Evolutionary conservation across 108 stramenopile genomes (phyloP).

Genomic region (Nitzschia sp.): DNA sequence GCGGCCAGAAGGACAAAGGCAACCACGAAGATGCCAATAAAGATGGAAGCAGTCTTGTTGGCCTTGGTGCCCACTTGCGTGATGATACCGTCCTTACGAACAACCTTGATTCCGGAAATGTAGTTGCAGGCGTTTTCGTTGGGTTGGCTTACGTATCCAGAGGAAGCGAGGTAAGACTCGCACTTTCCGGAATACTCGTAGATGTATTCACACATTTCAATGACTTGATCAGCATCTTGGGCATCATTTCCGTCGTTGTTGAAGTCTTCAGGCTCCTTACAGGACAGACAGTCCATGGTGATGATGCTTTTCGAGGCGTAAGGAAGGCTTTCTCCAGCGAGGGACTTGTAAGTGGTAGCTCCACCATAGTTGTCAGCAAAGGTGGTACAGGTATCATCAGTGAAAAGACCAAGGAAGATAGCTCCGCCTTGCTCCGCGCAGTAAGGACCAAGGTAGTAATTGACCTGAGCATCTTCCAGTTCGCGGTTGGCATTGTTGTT

Average conservation of each 20-base stretch:
- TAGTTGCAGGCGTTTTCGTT: slow-evolving; percentile 83
- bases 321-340: slow-evolving; percentile 58
- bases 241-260: slow-evolving; percentile 53
- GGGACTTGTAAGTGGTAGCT: slow-evolving; percentile 35
- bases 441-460: slow-evolving; percentile 81
- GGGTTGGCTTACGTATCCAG: slow-evolving; percentile 31
- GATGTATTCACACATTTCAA: slow-evolving; percentile 65
- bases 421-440: slow-evolving; percentile 76
- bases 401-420: slow-evolving; percentile 78
- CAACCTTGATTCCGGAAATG: slow-evolving; percentile 82
- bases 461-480: slow-evolving; percentile 26
- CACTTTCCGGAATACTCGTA: slow-evolving; percentile 81
- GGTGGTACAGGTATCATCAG: slow-evolving; percentile 71
- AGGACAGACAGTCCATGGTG: slow-evolving; percentile 67
- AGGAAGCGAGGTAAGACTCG: slow-evolving; percentile 50
- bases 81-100: slow-evolving; percentile 67
- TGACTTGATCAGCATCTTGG: slow-evolving; percentile 49
- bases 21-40: slow-evolving; percentile 79
- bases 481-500: slow-evolving; percentile 29
- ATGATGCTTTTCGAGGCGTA: slow-evolving; percentile 62
- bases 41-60: slow-evolving; percentile 72
- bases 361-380: slow-evolving; percentile 60
- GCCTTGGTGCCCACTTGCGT: slow-evolving; percentile 37
- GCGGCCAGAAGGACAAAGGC: slow-evolving; percentile 77
- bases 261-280: slow-evolving; percentile 53